phyloP scores from a whole-genome alignment of 306 rosid species.

The Carpinus viminea region DNA sequence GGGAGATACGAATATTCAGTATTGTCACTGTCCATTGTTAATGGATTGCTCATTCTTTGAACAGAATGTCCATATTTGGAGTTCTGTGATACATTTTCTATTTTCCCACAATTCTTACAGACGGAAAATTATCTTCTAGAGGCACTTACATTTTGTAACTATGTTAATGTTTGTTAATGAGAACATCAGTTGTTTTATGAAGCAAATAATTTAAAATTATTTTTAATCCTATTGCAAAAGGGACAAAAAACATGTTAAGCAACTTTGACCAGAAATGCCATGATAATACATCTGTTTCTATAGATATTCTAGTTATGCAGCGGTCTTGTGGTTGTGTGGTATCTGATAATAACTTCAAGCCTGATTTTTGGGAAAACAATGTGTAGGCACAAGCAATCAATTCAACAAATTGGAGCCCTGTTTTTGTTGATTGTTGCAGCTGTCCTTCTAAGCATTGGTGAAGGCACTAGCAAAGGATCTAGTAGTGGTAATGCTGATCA shows the following conservation, averaged over 20 bases:
- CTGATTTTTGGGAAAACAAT: neutral
- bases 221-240: neutral
- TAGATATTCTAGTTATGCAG: neutral
- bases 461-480: constrained; percentile 82
- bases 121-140: neutral
- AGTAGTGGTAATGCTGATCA: constrained; percentile 58
- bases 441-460: constrained; percentile 86
- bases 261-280: neutral
- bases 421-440: constrained; percentile 85
- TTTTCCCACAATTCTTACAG: neutral
- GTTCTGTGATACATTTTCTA: constrained; percentile 2
- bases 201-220: neutral
- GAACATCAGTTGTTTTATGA: neutral
- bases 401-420: constrained; percentile 92
- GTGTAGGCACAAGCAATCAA: constrained; percentile 87
- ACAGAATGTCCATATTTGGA: neutral
- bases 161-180: neutral
- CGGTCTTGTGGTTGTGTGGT: constrained; percentile 6
- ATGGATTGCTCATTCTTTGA: neutral
- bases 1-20: neutral
- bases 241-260: neutral
- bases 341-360: constrained; percentile 30
- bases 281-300: constrained; percentile 2
- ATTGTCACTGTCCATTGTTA: neutral
- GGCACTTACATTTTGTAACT: neutral